These are phyloP conservation scores for Solanum microdontum DNA, from an alignment of 257 asterid species.

Conservation along the genomic window DNA sequence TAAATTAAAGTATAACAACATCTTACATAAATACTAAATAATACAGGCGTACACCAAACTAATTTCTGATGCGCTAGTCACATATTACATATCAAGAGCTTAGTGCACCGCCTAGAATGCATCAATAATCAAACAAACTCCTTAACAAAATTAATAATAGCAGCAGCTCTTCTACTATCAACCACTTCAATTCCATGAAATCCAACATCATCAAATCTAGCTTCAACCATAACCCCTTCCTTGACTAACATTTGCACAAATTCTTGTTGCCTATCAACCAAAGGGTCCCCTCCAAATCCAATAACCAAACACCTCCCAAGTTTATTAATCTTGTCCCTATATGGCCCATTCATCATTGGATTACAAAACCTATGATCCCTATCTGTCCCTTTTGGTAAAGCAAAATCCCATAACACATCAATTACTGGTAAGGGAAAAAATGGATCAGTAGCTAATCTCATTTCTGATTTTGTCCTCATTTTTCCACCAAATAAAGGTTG, in stretches of 20 bases:
- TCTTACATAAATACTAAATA: neutral
- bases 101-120: neutral
- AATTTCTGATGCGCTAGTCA: neutral
- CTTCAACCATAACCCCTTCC: conserved; percentile 60
- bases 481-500: conserved; percentile 75
- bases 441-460: conserved; percentile 58
- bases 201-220: conserved; percentile 66
- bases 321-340: conserved; percentile 34
- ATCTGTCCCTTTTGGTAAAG: conserved; percentile 63
- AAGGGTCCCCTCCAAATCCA: conserved; percentile 83
- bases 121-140: conserved; percentile 33
- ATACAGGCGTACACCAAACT: neutral
- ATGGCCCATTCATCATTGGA: conserved; percentile 40
- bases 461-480: conserved; percentile 57
- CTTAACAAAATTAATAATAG: conserved; percentile 41
- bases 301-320: conserved; percentile 65
- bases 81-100: neutral
- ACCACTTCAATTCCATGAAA: conserved; percentile 64
- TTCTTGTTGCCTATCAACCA: conserved; percentile 68
- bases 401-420: conserved; percentile 78
- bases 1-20: too few relatives aligned
- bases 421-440: conserved; percentile 65
- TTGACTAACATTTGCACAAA: conserved; percentile 50
- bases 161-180: conserved; percentile 43
- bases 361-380: conserved; percentile 78